phyloP scores from a whole-genome alignment of 805 yeast species.

The Wickerhamiella kurtzmanii region DNA sequence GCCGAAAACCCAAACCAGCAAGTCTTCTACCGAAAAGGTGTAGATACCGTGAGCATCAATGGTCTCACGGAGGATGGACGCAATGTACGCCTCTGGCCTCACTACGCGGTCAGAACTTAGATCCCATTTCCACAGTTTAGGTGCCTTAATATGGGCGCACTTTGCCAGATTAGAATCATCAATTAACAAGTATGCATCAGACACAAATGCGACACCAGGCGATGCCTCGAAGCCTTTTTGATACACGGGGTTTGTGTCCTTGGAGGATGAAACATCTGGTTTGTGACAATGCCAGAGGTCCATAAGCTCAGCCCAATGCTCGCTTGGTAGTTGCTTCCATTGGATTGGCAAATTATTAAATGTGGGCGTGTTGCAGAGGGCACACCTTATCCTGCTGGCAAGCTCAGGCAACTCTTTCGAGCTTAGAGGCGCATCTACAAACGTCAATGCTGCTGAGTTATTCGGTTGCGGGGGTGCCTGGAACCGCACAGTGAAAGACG shows the following conservation, averaged over 20 bases:
- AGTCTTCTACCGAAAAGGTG: slow-evolving; percentile 16
- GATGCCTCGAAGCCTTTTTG: slow-evolving; percentile 28
- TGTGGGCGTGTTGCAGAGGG: slow-evolving; percentile 4
- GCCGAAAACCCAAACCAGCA: slow-evolving; percentile 38
- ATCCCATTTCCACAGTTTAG: slow-evolving; percentile 46
- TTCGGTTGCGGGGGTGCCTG: not conserved
- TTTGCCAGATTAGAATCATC: not conserved
- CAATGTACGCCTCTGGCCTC: slow-evolving; percentile 5
- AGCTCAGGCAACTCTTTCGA: slow-evolving; percentile 2
- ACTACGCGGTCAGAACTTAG: slow-evolving; percentile 16
- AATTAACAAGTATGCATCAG: slow-evolving; percentile 41
- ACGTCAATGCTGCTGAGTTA: too few relatives aligned
- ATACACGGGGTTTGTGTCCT: slow-evolving; percentile 16
- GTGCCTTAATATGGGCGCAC: slow-evolving; percentile 1
- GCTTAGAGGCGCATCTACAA: slow-evolving; percentile 2
- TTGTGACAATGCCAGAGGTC: slow-evolving; percentile 94
- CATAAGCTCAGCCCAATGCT: slow-evolving; percentile 88
- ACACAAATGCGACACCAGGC: slow-evolving; percentile 35
- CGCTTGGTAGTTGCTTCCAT: slow-evolving; percentile 67
- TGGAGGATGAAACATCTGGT: slow-evolving; percentile 19
- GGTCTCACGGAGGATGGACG: slow-evolving; percentile 18
- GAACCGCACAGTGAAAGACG: not conserved
- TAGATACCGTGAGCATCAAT: slow-evolving; percentile 25
- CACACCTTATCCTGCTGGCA: not conserved
- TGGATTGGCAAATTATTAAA: not conserved